Conservation (phyloP, 169 alveolate species). For the Plasmodium gallinaceum region DNA sequence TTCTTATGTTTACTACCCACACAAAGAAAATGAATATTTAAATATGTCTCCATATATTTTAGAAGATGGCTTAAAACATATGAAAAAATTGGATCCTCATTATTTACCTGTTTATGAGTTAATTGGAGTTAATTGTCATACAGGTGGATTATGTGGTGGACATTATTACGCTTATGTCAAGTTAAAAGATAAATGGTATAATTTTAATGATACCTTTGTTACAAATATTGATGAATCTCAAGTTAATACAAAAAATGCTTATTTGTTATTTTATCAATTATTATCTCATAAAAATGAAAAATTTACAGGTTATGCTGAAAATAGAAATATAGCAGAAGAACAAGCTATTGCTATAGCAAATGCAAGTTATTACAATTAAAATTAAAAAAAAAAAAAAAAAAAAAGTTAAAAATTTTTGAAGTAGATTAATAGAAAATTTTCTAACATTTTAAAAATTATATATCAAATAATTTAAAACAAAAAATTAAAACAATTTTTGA, state of each 20-base stretch:
- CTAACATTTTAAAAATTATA: no score
- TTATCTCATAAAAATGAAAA: slow-evolving; percentile 45
- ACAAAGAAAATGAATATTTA: slow-evolving; percentile 75
- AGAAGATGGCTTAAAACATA: slow-evolving; percentile 72
- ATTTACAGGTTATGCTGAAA: slow-evolving; percentile 51
- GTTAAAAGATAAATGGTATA: slow-evolving; percentile 84
- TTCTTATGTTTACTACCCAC: slow-evolving; percentile 72
- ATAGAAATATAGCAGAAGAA: slow-evolving; percentile 47
- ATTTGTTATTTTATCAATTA: slow-evolving; percentile 53
- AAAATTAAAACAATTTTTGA: no score
- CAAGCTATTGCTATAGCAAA: slow-evolving; percentile 60
- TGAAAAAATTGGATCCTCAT: slow-evolving; percentile 74
- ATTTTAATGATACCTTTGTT: slow-evolving; percentile 77
- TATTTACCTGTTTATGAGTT: slow-evolving; percentile 83
- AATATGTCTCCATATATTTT: slow-evolving; percentile 78
- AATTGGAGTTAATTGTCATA: slow-evolving; percentile 84
- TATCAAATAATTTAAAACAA: no score
- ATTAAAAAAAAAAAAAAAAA: no score
- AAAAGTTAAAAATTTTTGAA: no score
- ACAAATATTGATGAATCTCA: slow-evolving; percentile 58
- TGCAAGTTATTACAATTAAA: slow-evolving; percentile 51
- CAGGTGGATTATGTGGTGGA: slow-evolving; percentile 86
- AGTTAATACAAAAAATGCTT: slow-evolving; percentile 53
- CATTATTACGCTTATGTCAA: slow-evolving; percentile 86
- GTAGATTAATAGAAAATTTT: no score